These are phyloP conservation scores for Leccinum uliginosum DNA, from an alignment of 768 basidiomycete species.

Conservation along the genomic window DNA sequence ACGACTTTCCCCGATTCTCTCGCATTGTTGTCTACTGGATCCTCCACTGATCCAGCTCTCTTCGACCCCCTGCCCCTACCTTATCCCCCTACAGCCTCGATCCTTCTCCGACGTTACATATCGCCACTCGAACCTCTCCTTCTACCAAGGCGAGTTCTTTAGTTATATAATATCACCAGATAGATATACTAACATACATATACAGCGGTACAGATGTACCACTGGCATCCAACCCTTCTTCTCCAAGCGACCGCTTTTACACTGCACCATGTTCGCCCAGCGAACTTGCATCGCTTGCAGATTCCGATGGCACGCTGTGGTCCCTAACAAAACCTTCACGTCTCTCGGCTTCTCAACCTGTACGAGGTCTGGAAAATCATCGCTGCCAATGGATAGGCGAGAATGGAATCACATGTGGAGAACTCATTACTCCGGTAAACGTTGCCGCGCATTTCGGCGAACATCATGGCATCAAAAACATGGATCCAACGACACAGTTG, in stretches of 20 bases:
- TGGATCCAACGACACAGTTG: no score
- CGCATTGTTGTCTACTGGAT: no score
- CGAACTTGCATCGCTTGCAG: background rate
- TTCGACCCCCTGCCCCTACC: slow-evolving; percentile 1
- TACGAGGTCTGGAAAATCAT: background rate
- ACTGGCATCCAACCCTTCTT: background rate
- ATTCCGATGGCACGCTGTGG: no score
- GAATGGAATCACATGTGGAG: background rate
- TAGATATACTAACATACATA: background rate
- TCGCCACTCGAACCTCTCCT: background rate
- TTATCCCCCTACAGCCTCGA: no score
- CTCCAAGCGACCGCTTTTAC: background rate
- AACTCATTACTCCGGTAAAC: background rate
- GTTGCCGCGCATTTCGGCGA: background rate
- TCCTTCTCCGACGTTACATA: background rate
- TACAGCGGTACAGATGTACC: background rate
- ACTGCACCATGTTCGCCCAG: background rate
- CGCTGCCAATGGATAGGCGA: background rate
- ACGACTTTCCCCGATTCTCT: background rate
- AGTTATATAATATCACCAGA: background rate
- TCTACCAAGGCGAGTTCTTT: background rate
- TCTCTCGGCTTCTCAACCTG: background rate
- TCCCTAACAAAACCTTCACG: background rate
- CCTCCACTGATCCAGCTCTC: background rate
- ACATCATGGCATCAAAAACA: background rate